Percentiles rank a stretch among this genome's conserved stretches.
phyloP scores from a whole-genome alignment of 2,329 filamentous ascomycete species.

The Emergomyces orientalis region DNA sequence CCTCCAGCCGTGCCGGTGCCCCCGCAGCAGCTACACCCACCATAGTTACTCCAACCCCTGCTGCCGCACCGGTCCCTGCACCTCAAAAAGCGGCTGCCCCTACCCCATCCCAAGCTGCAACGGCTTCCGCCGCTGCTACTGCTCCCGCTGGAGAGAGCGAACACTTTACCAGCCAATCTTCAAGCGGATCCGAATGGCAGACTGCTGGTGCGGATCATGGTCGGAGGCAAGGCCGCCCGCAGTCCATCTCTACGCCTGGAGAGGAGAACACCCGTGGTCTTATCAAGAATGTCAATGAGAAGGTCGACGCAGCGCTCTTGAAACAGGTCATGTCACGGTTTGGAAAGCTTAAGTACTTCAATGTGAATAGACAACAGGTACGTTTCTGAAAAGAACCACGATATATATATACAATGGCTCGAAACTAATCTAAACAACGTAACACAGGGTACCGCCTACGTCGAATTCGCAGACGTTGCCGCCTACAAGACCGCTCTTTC shows the following conservation, averaged over 20 bases:
- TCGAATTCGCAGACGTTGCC: conserved; percentile 75
- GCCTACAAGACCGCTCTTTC: conserved; percentile 74
- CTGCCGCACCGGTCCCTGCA: conserved; percentile 24
- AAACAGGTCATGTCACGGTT: conserved; percentile 61
- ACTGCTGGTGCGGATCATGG: conserved; percentile 68
- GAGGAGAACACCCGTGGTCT: conserved; percentile 77
- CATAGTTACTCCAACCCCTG: conserved; percentile 23
- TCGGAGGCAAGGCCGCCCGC: conserved; percentile 70
- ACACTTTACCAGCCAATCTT: conserved; percentile 66
- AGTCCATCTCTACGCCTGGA: conserved; percentile 50
- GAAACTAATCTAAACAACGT: conserved; percentile 14
- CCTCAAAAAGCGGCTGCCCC: conserved; percentile 28
- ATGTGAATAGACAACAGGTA: conserved; percentile 67
- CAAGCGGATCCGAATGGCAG: conserved; percentile 71
- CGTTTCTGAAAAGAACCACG: conserved; percentile 16
- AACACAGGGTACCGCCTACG: conserved; percentile 83
- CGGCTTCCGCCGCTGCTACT: conserved; percentile 29
- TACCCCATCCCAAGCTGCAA: conserved; percentile 24
- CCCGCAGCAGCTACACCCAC: conserved; percentile 28
- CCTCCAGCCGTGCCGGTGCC: conserved; percentile 38
- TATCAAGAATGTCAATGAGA: conserved; percentile 91
- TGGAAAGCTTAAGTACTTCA: conserved; percentile 54
- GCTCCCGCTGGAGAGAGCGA: conserved; percentile 40
- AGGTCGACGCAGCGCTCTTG: conserved; percentile 67
- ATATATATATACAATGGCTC: not conserved